A percentile compares a stretch with the other conserved stretches of the same genome.
phyloP scores from a whole-genome alignment of 257 asterid species.

The Eustoma russellianum region DNA sequence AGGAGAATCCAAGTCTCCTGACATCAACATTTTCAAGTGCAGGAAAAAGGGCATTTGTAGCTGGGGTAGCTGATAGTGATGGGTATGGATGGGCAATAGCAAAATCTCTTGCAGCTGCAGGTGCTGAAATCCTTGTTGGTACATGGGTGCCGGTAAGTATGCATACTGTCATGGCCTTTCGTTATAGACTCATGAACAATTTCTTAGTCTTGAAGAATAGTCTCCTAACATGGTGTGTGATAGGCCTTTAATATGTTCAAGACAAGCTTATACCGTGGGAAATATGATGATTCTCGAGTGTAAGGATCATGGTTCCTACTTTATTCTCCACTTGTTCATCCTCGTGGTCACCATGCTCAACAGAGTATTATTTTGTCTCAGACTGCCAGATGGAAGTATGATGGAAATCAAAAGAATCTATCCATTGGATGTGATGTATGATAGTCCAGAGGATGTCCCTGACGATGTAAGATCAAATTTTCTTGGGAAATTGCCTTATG shows the following conservation, averaged over 20 bases:
- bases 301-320: constrained; percentile 20
- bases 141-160: constrained; percentile 98
- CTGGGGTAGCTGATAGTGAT: constrained; percentile 91
- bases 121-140: constrained; percentile 95
- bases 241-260: constrained; percentile 91
- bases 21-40: constrained; percentile 12
- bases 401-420: constrained; percentile 89
- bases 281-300: constrained; percentile 89
- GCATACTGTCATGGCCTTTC: no score
- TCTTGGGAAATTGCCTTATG: background rate
- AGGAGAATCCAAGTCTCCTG: background rate
- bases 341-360: constrained; percentile 5
- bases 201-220: constrained; percentile 5
- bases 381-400: constrained; percentile 94
- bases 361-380: constrained; percentile 16
- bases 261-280: constrained; percentile 85
- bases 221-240: background rate
- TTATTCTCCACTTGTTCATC: no score
- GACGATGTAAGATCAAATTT: constrained; percentile 57
- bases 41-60: constrained; percentile 97
- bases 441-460: constrained; percentile 89
- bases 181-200: no score
- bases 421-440: constrained; percentile 94
- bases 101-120: constrained; percentile 93
- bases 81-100: constrained; percentile 99